phyloP scores from a whole-genome alignment of 495 filamentous ascomycete genomes.

The Lepraria neglecta region DNA sequence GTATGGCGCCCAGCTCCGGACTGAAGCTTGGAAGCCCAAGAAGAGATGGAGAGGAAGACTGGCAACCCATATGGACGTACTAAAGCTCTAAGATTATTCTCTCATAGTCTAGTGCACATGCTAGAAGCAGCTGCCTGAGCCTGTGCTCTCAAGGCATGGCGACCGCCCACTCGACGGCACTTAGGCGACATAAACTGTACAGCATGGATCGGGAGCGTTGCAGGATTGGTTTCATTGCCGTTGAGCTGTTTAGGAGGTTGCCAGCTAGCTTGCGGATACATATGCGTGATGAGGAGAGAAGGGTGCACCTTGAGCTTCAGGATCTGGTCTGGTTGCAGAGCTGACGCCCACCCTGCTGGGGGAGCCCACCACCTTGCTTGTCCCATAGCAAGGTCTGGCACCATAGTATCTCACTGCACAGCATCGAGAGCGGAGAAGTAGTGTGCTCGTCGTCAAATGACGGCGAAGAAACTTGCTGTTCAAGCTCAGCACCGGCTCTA shows the following conservation, averaged over 20 bases:
- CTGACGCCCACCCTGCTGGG: too few relatives aligned
- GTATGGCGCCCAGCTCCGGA: background rate
- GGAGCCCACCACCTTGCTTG: too few relatives aligned
- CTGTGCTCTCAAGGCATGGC: background rate
- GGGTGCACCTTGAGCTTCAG: background rate
- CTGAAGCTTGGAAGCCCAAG: background rate
- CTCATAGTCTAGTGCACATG: background rate
- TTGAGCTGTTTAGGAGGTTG: background rate
- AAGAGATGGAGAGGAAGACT: background rate
- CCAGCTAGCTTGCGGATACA: background rate
- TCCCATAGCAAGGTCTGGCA: too few relatives aligned
- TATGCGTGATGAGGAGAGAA: background rate
- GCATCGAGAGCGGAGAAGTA: too few relatives aligned
- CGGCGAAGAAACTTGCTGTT: too few relatives aligned
- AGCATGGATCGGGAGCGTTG: background rate
- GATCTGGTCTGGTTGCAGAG: background rate
- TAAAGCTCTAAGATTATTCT: background rate
- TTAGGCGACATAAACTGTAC: background rate
- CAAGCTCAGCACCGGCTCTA: too few relatives aligned
- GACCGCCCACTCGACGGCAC: background rate
- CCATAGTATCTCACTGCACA: too few relatives aligned
- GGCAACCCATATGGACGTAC: background rate
- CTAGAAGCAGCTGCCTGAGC: background rate
- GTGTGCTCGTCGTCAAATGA: too few relatives aligned
- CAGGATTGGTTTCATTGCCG: background rate